Base-by-base conservation (phyloP, 148 eudicot genomes). In the Fagopyrum esculentum region DNA sequence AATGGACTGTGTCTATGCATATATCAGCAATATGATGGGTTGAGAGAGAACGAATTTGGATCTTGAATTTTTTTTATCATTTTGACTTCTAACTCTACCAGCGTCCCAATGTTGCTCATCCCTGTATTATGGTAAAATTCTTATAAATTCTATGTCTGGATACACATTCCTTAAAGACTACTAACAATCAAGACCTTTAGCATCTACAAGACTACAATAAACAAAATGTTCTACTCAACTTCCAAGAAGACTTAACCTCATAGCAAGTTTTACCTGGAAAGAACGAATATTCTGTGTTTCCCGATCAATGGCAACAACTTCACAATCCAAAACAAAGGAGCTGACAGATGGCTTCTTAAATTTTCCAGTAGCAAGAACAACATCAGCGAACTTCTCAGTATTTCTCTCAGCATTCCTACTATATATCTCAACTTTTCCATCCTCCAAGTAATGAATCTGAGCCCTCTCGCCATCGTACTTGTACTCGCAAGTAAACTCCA, bases 381-480 rank as follows among this genome's bases (percentile, higher is more conserved):
- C 96, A 86, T 95, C 98, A 73, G 97, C 96, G 74, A 87, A 95
- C 84, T 95, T 92, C 75, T 89, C 98, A 66, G 98, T 90, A 75
- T 90, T 95, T 69, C 89, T 80, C 77, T 92, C 97, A 61, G 97
- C 98, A 90, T 92, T 95, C 64, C 98, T 84, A 83, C 98, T 95
- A 80, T 92, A 95, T 76, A 95, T 87, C 82, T 95, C 93, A 45
- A 95, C 92, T 54, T 90, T 78, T 45, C 97, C 98, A 84, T 90
- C 84, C 83, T 94, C 98, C 93, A 87, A 76, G 78, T 78, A 94
- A 87, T 94, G 98, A 82, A 94, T 92, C 97, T 94, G 98, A 78
- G 98, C 98, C 55, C 98, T 93, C 80, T 92, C 98, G 35, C 98
- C 98, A 82, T 95, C 98, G 79, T 95, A 95, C 83, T 95, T 95